A percentile compares a stretch with the other conserved stretches of the same genome.
These are phyloP conservation scores for Aspergillus transmontanensis DNA, from an alignment of 2,329 filamentous ascomycete genomes.

Conservation along the genomic window DNA sequence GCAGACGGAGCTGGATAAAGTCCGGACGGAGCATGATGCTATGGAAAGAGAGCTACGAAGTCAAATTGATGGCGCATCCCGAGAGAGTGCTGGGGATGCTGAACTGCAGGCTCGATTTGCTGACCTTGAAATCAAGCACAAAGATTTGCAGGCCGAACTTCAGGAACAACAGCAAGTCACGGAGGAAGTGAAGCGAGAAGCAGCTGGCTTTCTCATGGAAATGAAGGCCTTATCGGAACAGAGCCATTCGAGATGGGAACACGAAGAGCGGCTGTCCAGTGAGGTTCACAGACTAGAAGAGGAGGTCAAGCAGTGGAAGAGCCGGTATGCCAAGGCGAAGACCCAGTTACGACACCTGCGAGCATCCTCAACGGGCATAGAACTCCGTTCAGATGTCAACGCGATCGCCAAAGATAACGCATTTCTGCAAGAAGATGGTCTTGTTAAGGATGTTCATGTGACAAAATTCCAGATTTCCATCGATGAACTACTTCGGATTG, in stretches of 20 bases:
- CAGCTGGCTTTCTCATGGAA: conserved; percentile 79
- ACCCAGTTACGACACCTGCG: conserved; percentile 82
- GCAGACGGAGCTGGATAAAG: conserved; percentile 74
- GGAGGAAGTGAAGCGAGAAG: conserved; percentile 82
- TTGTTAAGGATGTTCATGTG: conserved; percentile 88
- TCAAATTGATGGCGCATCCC: conserved; percentile 56
- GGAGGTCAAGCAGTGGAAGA: conserved; percentile 87
- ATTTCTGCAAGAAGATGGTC: conserved; percentile 70
- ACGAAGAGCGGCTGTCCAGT: conserved; percentile 75
- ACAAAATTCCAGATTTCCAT: conserved; percentile 94
- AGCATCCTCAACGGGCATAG: conserved; percentile 75
- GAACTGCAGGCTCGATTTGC: conserved; percentile 64
- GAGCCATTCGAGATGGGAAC: conserved; percentile 75
- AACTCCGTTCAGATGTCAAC: conserved; percentile 43
- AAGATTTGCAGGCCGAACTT: conserved; percentile 66
- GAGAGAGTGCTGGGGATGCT: conserved; percentile 43
- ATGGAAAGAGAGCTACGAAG: conserved; percentile 65
- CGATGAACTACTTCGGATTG: conserved; percentile 81
- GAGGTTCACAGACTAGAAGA: conserved; percentile 76
- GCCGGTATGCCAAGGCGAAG: conserved; percentile 83
- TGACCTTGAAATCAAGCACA: conserved; percentile 63
- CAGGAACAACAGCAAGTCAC: conserved; percentile 78
- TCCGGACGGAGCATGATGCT: conserved; percentile 68
- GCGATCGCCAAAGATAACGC: conserved; percentile 68
- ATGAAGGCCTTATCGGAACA: conserved; percentile 86